Base-by-base conservation (phyloP, 768 basidiomycete species). In the Cystobasidium onofrii region DNA sequence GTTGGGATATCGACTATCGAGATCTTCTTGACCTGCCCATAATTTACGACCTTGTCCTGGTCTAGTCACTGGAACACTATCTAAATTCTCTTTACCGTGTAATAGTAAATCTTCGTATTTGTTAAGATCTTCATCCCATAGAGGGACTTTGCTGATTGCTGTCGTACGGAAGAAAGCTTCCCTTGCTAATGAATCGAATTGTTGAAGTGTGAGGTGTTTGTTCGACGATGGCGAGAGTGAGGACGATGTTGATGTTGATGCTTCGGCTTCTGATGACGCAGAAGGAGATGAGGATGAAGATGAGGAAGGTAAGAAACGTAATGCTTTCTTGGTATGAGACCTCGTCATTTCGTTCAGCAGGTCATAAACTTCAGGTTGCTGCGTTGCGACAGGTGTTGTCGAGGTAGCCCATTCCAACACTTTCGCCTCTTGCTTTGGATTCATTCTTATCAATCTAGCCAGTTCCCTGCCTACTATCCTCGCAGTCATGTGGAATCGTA, bases 401-500 rank as follows among this genome's bases (percentile, higher is more conserved):
- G 44, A 70, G n/a, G 33, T 61, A 44, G 15, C 73, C 52, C 34
- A 34, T 36, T 29, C 52, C 74, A 20, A 27, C 20, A 23, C 61
- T 61, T 41, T 4, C 18, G 34, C 39, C 23, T 27, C 57, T 29
- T 60, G 4, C 15, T 29, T 29, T 29, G 25, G 15, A 34, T 29
- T 34, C 15, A 13, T 64, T 64, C 39, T 12, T 20, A 23, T 36
- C 36, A 46, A 25, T 27, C 77, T 15, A 76, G 60, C 33, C n/a
- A 92, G 77, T 78, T 98, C 94, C 84, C 90, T 87, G 0, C 92
- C 96, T 34, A 94, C 85, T 0, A 91, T 87, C 66, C 91, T 87
- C 27, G 95, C 90, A 18, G 90, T 89, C 84, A 94, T 87, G 80
- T 94, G 92, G 80, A 88, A 90, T 74, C 88, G 87, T 52, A 97